Percentiles rank a stretch among this genome's conserved stretches.
Conservation (phyloP, 805 yeast genomes). For the Jamesozyma spencerorum region DNA sequence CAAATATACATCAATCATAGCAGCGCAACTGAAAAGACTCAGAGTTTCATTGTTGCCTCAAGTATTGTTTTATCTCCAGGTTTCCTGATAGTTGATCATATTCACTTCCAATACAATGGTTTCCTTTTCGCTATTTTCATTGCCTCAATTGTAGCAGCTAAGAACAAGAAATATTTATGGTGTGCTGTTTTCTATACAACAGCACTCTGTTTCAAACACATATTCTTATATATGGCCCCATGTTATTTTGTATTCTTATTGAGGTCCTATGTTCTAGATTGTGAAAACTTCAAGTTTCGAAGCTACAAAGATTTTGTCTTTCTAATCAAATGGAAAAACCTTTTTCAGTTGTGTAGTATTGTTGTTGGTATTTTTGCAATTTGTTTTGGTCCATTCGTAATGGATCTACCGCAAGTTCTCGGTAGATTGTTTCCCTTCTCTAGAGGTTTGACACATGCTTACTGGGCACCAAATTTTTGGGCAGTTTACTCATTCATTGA, state of each 20-base stretch:
- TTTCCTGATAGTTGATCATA: constrained; percentile 80
- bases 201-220: constrained; percentile 87
- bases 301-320: constrained; percentile 28
- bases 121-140: constrained; percentile 80
- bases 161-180: constrained; percentile 43
- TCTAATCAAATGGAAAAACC: constrained; percentile 44
- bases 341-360: constrained; percentile 51
- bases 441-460: constrained; percentile 92
- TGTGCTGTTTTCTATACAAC: constrained; percentile 65
- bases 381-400: constrained; percentile 74
- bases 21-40: constrained; percentile 30
- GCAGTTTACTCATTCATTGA: constrained; percentile 83
- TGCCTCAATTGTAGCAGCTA: constrained; percentile 63
- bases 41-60: constrained; percentile 65
- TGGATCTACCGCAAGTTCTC: constrained; percentile 56
- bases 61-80: constrained; percentile 86
- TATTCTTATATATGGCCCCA: constrained; percentile 87
- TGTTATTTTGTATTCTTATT: constrained; percentile 77
- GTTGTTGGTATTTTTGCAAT: constrained; percentile 52
- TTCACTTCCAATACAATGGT: constrained; percentile 95
- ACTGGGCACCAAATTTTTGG: constrained; percentile 99
- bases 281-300: constrained; percentile 26
- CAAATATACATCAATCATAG: constrained; percentile 59
- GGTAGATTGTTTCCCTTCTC: constrained; percentile 82
- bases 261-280: constrained; percentile 57